These are phyloP conservation scores for Arthrinium puccinioides DNA, from an alignment of 2,329 filamentous ascomycete species.

Conservation along the genomic window DNA sequence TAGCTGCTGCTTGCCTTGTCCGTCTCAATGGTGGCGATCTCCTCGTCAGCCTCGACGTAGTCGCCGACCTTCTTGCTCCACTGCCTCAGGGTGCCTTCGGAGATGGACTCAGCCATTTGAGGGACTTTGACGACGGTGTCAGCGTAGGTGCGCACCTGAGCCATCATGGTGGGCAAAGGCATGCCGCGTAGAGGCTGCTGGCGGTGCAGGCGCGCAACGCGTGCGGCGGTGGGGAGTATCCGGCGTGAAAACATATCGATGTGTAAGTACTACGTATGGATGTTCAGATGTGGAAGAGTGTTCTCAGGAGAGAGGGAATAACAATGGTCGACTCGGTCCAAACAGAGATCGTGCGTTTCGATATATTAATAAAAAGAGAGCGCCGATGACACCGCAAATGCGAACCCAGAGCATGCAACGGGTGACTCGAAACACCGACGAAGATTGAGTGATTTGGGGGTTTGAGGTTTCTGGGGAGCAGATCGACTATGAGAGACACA, in stretches of 20 bases:
- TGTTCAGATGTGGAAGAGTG: background rate
- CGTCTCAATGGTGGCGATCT: slow-evolving; percentile 97
- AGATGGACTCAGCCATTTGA: slow-evolving; percentile 97
- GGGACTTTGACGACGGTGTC: slow-evolving; percentile 89
- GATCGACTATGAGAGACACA: too few relatives aligned
- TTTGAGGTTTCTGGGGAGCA: too few relatives aligned
- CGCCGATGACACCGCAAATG: background rate
- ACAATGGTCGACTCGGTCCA: background rate
- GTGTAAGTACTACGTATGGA: background rate
- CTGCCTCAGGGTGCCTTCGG: slow-evolving; percentile 92
- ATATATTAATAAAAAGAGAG: background rate
- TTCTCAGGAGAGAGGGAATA: background rate
- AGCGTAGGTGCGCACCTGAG: slow-evolving; percentile 59
- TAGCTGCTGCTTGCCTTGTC: slow-evolving; percentile 65
- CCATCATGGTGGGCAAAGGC: slow-evolving; percentile 43
- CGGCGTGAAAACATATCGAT: slow-evolving; percentile 24
- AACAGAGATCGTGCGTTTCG: background rate
- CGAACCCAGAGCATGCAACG: background rate
- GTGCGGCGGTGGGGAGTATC: slow-evolving; percentile 31
- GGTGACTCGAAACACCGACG: background rate
- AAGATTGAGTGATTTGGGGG: background rate
- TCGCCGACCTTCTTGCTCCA: slow-evolving; percentile 91
- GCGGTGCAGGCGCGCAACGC: slow-evolving; percentile 27
- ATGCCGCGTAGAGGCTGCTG: slow-evolving; percentile 35
- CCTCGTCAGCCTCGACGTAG: slow-evolving; percentile 90